These are phyloP conservation scores for Daldinia eschscholtzii DNA, from an alignment of 2,329 filamentous ascomycete species.

Conservation along the genomic window DNA sequence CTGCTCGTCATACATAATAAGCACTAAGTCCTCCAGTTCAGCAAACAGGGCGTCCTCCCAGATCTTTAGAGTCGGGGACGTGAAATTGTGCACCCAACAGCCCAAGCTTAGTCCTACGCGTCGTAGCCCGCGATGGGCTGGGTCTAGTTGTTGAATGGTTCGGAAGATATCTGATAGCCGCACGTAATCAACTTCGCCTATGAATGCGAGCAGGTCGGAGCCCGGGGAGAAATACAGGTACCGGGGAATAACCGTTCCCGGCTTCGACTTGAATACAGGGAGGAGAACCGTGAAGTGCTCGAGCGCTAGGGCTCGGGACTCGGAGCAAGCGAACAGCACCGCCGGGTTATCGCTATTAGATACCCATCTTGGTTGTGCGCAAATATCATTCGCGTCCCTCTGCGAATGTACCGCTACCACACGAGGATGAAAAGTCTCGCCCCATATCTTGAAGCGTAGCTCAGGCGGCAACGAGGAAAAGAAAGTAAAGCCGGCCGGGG, in stretches of 20 bases:
- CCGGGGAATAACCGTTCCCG: conserved; percentile 29
- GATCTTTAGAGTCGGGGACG: conserved; percentile 21
- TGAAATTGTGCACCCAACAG: conserved; percentile 46
- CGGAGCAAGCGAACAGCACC: conserved; percentile 51
- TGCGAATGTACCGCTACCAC: conserved; percentile 53
- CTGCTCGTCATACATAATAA: conserved; percentile 51
- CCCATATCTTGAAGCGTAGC: conserved; percentile 55
- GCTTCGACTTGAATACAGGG: conserved; percentile 41
- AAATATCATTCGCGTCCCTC: conserved; percentile 35
- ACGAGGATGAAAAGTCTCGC: conserved; percentile 51
- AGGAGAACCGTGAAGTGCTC: conserved; percentile 51
- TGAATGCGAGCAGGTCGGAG: conserved; percentile 51
- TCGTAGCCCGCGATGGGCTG: conserved; percentile 36
- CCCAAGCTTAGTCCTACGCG: conserved; percentile 49
- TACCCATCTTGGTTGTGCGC: conserved; percentile 47
- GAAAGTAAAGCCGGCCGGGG: conserved; percentile 42
- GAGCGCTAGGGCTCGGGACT: conserved; percentile 52
- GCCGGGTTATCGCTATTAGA: conserved; percentile 53
- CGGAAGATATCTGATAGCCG: conserved; percentile 44
- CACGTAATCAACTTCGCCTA: conserved; percentile 49
- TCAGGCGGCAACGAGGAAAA: conserved; percentile 54
- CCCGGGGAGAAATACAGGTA: conserved; percentile 52
- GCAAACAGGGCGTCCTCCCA: conserved; percentile 39
- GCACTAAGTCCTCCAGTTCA: conserved; percentile 49
- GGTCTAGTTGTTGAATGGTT: conserved; percentile 45